phyloP scores from a whole-genome alignment of 2,329 filamentous ascomycete species.

The Paramyrothecium roridum region DNA sequence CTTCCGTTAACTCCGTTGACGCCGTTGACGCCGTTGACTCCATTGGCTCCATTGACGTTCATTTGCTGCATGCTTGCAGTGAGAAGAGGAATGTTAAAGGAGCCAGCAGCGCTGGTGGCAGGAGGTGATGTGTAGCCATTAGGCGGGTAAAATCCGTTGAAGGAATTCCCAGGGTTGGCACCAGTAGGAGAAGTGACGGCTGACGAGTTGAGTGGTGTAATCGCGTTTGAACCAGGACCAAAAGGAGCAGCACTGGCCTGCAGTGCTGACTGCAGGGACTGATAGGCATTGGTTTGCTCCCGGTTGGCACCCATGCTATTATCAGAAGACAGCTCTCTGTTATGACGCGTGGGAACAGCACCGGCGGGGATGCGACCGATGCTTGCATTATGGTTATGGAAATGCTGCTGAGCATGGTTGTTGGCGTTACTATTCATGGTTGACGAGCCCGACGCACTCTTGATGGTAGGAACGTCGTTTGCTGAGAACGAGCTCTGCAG shows the following conservation, averaged over 20 bases:
- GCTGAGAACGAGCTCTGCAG: constrained; percentile 87
- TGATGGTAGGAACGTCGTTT: constrained; percentile 83
- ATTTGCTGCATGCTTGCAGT: constrained; percentile 67
- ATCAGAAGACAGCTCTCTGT: constrained; percentile 64
- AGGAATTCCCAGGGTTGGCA: constrained; percentile 19
- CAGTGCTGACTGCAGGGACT: constrained; percentile 66
- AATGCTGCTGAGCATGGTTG: constrained; percentile 60
- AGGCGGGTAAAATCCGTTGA: constrained; percentile 27
- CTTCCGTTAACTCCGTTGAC: constrained; percentile 41
- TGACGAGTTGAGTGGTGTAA: constrained; percentile 21
- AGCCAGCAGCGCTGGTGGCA: constrained; percentile 12
- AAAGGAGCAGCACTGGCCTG: constrained; percentile 81
- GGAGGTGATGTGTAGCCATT: constrained; percentile 24
- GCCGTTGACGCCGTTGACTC: constrained; percentile 42
- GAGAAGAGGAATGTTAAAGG: constrained; percentile 46
- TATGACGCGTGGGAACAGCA: constrained; percentile 65
- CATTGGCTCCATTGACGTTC: constrained; percentile 46
- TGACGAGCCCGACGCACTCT: constrained; percentile 56
- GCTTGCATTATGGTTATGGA: constrained; percentile 78
- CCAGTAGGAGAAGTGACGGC: constrained; percentile 19
- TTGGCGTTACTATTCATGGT: constrained; percentile 44
- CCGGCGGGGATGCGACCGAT: constrained; percentile 74
- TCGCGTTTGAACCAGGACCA: constrained; percentile 51
- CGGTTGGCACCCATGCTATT: constrained; percentile 34
- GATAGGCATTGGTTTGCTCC: constrained; percentile 47